Evolutionary conservation across 495 filamentous ascomycete genomes (phyloP).

Genomic region (Penicillium manginii): DNA sequence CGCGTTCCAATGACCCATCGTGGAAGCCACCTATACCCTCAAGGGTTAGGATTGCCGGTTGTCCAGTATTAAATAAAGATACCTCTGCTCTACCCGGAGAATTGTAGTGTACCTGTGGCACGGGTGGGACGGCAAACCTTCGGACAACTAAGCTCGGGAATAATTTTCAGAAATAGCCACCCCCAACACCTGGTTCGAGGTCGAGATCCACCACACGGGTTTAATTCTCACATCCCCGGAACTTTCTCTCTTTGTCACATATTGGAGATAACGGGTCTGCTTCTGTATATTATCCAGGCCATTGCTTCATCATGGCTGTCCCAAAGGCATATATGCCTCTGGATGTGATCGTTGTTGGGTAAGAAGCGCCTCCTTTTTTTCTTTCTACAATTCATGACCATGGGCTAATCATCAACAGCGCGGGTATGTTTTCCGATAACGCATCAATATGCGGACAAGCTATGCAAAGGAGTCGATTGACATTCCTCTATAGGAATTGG

Average conservation of each 20-base stretch:
- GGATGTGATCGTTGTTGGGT: conserved; percentile 42
- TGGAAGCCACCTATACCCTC: conserved; percentile 1
- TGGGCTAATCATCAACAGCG: conserved; percentile 28
- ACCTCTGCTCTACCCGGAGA: conserved; percentile 2
- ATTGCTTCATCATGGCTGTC: conserved; percentile 22
- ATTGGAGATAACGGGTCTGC: background rate
- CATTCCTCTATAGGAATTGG: conserved; percentile 55
- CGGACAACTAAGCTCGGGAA: conserved; percentile 10
- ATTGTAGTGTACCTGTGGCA: conserved; percentile 14
- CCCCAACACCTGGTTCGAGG: background rate
- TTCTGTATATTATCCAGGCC: background rate
- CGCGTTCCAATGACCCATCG: conserved; percentile 11
- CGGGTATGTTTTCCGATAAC: conserved; percentile 32
- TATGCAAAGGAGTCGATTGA: background rate
- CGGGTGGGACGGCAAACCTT: conserved; percentile 26
- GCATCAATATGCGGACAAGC: background rate
- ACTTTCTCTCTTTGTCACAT: background rate
- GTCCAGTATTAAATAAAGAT: conserved; percentile 6
- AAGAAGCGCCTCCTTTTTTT: conserved; percentile 8
- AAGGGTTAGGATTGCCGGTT: conserved; percentile 13
- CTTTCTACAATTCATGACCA: background rate
- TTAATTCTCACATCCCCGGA: background rate
- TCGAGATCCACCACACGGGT: background rate
- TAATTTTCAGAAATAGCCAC: conserved; percentile 23
- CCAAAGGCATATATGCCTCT: conserved; percentile 32